Conservation (phyloP, 192 early-diverging fungal species). For the Linnemannia exigua region DNA sequence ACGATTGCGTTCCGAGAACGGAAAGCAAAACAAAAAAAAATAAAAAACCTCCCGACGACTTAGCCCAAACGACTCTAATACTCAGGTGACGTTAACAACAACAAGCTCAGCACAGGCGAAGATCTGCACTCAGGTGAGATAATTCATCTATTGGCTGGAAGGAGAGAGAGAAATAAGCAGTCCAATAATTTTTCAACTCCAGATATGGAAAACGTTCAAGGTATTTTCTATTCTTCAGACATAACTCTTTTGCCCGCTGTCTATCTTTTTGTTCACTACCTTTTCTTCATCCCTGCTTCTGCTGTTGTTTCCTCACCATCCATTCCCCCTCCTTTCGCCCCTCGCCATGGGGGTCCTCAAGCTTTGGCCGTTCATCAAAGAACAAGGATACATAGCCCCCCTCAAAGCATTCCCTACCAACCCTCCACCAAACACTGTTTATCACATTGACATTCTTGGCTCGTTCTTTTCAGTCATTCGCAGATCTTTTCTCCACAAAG, state of each 20-base stretch:
- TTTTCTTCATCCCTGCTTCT: neutral
- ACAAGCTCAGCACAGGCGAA: conserved; percentile 8
- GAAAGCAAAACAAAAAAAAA: conserved; percentile 27
- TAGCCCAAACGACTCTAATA: conserved; percentile 6
- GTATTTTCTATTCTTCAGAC: no score
- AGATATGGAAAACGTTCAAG: no score
- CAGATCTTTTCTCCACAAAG: neutral
- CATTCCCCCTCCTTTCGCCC: neutral
- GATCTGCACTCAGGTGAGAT: conserved; percentile 16
- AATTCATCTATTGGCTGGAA: no score
- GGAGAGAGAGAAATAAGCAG: no score
- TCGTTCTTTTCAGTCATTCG: neutral
- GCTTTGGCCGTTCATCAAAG: neutral
- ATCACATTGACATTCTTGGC: neutral
- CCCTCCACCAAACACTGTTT: neutral
- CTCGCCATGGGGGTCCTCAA: neutral
- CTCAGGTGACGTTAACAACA: conserved; percentile 19
- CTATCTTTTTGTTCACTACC: neutral
- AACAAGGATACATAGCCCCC: neutral
- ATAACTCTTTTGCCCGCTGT: no score
- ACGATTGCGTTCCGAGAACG: conserved; percentile 19
- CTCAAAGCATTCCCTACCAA: neutral
- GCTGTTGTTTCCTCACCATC: neutral
- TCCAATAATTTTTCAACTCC: no score
- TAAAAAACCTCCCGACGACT: neutral